Conservation (phyloP, 768 basidiomycete genomes). For the Coprinopsis marcescibilis region DNA sequence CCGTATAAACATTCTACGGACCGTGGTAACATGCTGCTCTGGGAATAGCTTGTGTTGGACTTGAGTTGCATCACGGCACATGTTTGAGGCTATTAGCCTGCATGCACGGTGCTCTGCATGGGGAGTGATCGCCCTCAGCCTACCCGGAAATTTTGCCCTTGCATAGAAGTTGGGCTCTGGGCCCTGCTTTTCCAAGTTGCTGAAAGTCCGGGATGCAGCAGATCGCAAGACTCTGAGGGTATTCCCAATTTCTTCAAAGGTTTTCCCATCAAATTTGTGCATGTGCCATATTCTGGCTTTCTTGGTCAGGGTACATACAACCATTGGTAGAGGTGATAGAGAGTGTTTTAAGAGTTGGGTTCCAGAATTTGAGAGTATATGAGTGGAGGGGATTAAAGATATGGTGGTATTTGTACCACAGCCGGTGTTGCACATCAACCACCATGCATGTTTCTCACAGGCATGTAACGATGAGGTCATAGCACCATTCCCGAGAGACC, state of each 20-base stretch:
- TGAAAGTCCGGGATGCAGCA: constrained; percentile 1
- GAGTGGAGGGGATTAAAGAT: not conserved
- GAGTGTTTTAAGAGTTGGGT: not conserved
- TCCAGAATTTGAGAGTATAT: not conserved
- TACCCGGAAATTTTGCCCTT: not conserved
- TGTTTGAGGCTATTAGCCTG: not conserved
- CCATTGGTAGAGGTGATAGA: not conserved
- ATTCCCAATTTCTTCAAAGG: constrained; percentile 4
- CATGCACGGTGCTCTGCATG: not conserved
- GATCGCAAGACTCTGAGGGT: not conserved
- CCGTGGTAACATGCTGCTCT: not conserved
- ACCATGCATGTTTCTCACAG: too few species aligned
- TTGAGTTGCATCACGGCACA: constrained; percentile 5
- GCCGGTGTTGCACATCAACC: too few species aligned
- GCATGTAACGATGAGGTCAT: too few species aligned
- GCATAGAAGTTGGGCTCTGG: constrained; percentile 9
- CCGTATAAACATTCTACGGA: constrained; percentile 7
- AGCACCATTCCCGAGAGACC: too few species aligned
- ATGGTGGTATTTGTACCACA: too few species aligned
- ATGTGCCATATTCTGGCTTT: constrained; percentile 2
- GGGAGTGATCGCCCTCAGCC: not conserved
- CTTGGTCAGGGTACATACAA: constrained; percentile 6
- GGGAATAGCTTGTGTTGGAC: constrained; percentile 9
- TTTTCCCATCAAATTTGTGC: not conserved
- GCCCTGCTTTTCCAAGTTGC: constrained; percentile 7